Evolutionary conservation across 306 rosid species (phyloP), one percentile per base, ranked within the genome.

Genomic region (Ammopiptanthus mongolicus): DNA sequence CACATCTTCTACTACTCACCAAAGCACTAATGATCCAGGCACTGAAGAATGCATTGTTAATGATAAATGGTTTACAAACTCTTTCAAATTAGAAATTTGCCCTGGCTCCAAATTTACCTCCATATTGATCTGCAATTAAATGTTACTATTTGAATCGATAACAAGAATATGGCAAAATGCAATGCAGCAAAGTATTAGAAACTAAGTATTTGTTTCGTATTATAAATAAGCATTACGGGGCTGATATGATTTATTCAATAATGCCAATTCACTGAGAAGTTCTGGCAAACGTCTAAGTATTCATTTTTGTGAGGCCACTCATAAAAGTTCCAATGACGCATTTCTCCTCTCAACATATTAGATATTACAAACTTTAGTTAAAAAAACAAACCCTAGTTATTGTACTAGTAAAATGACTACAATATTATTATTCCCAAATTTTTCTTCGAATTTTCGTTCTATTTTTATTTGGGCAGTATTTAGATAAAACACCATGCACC

Each of bases 11-110:
- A 57, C 29, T 41, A 87, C 89, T 84, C 80, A 90, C 99, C 97
- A 92, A 73, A 95, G 72, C 74, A 95, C 97, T 72, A 92, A 84
- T 31, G 99, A 95, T 9, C 97, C 97, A 15, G 97, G 92, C 53
- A 86, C 61, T 36, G 85, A 79, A 28, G 89, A 89, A 87, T 92
- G 99, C 96, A 90, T 92, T 37, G 68, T 69, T 79, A 68, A 65
- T 11, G 91, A 82, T 64, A 92, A 84, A 82, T 92, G 96, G 83
- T 82, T 68, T 82, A 95, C 91, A 84, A 92, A 92, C 84, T 73
- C 96, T 80, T 69, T 87, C 86, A 95, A 34, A 81, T 85, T 86
- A 56, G 91, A 69, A 69, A 92, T 92, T 82, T 86, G 85, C 46
- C 44, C 77, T 0, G 22, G 73, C 25, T 85, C 84, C 87, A 95